A percentile compares a stretch with the other conserved stretches of the same genome.
These are phyloP conservation scores for Emmonsiellopsis sp. DNA, from an alignment of 2,329 filamentous ascomycete species.

Conservation along the genomic window DNA sequence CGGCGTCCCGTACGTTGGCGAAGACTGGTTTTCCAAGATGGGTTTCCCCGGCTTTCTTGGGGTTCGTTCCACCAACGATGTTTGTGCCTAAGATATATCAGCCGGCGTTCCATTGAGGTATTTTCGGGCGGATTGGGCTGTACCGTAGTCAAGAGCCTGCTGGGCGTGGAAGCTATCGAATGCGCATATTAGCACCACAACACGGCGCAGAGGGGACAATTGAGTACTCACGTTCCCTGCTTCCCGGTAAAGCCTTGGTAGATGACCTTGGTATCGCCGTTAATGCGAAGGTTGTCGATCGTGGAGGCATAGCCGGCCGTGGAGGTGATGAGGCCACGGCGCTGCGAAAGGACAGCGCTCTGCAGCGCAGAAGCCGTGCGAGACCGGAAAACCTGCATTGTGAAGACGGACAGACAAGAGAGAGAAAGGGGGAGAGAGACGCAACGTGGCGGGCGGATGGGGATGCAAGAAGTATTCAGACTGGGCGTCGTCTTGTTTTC, in stretches of 20 bases:
- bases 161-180: constrained; percentile 78
- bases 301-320: constrained; percentile 63
- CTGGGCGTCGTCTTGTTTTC: constrained; percentile 1
- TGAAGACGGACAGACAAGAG: constrained; percentile 14
- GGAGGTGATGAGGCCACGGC: constrained; percentile 66
- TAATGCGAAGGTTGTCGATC: constrained; percentile 83
- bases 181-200: constrained; percentile 8
- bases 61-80: constrained; percentile 96
- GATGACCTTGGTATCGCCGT: constrained; percentile 83
- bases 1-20: constrained; percentile 74
- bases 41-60: constrained; percentile 88
- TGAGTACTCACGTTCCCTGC: constrained; percentile 72
- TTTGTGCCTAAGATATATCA: constrained; percentile 63
- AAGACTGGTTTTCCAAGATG: constrained; percentile 93
- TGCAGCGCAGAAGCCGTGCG: constrained; percentile 60
- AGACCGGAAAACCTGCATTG: constrained; percentile 79
- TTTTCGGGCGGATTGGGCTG: background rate
- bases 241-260: constrained; percentile 97
- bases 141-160: constrained; percentile 94
- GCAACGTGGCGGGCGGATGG: constrained; percentile 8
- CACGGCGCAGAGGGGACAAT: constrained; percentile 1
- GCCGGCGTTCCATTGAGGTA: constrained; percentile 2
- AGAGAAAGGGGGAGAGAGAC: constrained; percentile 12
- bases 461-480: constrained; percentile 7
- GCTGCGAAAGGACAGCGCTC: constrained; percentile 46